Evolutionary conservation across 2,329 filamentous ascomycete species (phyloP).

Genomic region (Botrytis fragariae): DNA sequence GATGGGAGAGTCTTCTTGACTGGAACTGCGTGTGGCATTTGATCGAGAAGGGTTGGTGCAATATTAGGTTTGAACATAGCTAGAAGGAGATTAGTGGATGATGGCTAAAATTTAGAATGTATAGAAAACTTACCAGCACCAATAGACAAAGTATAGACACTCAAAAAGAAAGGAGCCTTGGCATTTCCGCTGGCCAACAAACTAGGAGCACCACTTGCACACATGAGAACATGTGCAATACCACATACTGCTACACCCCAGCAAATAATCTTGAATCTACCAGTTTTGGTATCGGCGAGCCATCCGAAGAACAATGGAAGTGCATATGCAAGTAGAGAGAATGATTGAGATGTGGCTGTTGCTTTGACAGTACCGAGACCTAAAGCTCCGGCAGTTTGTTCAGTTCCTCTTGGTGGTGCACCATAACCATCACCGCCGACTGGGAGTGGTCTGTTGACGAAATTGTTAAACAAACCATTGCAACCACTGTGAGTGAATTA

Average conservation of each 20-base stretch:
- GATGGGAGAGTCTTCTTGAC: conserved; percentile 47
- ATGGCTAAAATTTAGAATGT: conserved; percentile 51
- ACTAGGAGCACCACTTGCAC: conserved; percentile 60
- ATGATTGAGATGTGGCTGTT: conserved; percentile 52
- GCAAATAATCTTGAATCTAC: conserved; percentile 62
- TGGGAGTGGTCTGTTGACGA: conserved; percentile 59
- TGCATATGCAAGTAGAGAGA: conserved; percentile 50
- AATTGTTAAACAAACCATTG: conserved; percentile 46
- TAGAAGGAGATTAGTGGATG: conserved; percentile 48
- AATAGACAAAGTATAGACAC: conserved; percentile 33
- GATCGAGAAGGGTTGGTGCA: conserved; percentile 60
- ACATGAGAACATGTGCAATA: conserved; percentile 60
- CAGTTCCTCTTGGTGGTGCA: conserved; percentile 40
- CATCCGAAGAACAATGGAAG: conserved; percentile 51
- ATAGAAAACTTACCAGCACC: conserved; percentile 40
- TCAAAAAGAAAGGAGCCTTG: conserved; percentile 46
- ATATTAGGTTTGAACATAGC: conserved; percentile 73
- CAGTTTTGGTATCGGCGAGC: conserved; percentile 62
- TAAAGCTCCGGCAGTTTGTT: conserved; percentile 51
- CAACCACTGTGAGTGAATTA: conserved; percentile 2
- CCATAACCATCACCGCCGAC: conserved; percentile 41
- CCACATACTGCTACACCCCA: conserved; percentile 50
- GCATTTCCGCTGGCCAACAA: conserved; percentile 59
- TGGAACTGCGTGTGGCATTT: conserved; percentile 45
- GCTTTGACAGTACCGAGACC: conserved; percentile 55